phyloP scores from a whole-genome alignment of 495 filamentous ascomycete species.

The Parachaetomium inaequale region DNA sequence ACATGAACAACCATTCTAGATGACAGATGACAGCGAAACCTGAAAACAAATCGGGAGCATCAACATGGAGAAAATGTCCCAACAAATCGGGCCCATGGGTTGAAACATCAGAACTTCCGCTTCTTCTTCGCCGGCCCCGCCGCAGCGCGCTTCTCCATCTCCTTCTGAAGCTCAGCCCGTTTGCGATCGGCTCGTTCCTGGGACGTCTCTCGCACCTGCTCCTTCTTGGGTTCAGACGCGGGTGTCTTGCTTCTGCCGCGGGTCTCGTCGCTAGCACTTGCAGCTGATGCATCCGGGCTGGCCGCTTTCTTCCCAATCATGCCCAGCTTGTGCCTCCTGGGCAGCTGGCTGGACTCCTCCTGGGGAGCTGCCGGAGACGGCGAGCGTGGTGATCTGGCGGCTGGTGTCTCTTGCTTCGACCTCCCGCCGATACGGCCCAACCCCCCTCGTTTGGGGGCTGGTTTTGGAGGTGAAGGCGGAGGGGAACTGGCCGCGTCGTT shows the following conservation, averaged over 20 bases:
- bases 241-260: constrained; percentile 24
- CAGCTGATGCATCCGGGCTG: constrained; percentile 16
- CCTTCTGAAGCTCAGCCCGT: constrained; percentile 59
- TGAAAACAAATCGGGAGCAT: too few relatives aligned
- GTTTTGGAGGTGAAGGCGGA: constrained; percentile 20
- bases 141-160: constrained; percentile 62
- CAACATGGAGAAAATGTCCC: too few relatives aligned
- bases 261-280: constrained; percentile 13
- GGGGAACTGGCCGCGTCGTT: constrained; percentile 11
- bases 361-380: constrained; percentile 17
- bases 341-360: constrained; percentile 10
- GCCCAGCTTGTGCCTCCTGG: constrained; percentile 33
- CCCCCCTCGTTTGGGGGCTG: constrained; percentile 26
- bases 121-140: constrained; percentile 66
- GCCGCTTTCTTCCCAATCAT: constrained; percentile 34
- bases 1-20: too few relatives aligned
- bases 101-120: constrained; percentile 50
- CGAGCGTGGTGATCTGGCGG: constrained; percentile 15
- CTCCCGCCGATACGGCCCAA: constrained; percentile 47
- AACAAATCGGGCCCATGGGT: too few relatives aligned
- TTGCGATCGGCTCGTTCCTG: constrained; percentile 60
- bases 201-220: constrained; percentile 38
- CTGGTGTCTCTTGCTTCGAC: constrained; percentile 8
- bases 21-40: too few relatives aligned
- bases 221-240: constrained; percentile 6